Evolutionary conservation across 768 basidiomycete species (phyloP).

Genomic region (Lactarius pseudohatsudake): DNA sequence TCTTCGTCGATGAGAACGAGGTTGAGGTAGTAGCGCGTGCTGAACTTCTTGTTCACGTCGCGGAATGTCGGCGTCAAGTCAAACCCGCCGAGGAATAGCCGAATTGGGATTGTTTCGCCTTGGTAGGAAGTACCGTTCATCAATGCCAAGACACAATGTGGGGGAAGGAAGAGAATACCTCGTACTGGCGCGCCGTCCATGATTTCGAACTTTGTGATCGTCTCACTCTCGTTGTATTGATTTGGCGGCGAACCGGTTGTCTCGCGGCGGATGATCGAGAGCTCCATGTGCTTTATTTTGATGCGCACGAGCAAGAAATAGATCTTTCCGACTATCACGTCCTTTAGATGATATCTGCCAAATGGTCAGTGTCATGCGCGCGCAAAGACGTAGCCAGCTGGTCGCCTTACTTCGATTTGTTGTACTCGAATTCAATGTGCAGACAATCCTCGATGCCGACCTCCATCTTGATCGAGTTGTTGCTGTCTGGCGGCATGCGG

Average conservation of each 20-base stretch:
- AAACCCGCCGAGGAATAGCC: slow-evolving; percentile 96
- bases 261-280: slow-evolving; percentile 95
- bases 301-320: slow-evolving; percentile 98
- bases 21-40: slow-evolving; percentile 95
- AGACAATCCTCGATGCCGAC: slow-evolving; percentile 99
- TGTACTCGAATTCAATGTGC: slow-evolving; percentile 99
- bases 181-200: slow-evolving; percentile 99
- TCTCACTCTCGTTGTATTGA: slow-evolving; percentile 98
- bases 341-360: slow-evolving; percentile 92
- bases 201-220: slow-evolving; percentile 99
- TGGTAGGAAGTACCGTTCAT: background rate
- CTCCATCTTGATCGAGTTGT: slow-evolving; percentile 99
- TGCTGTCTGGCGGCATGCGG: slow-evolving; percentile 97
- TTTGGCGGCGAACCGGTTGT: slow-evolving; percentile 98
- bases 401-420: slow-evolving; percentile 84
- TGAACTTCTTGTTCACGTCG: slow-evolving; percentile 99
- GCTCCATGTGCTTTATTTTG: slow-evolving; percentile 99
- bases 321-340: slow-evolving; percentile 99
- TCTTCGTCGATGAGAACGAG: slow-evolving; percentile 97
- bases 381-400: too few species aligned
- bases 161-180: slow-evolving; percentile 44
- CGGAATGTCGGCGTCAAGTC: slow-evolving; percentile 98
- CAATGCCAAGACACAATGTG: background rate
- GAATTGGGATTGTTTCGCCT: slow-evolving; percentile 99
- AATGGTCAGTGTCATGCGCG: too few species aligned